Percentiles rank a stretch among this genome's conserved stretches.
These are phyloP conservation scores for Fraxinus latifolia DNA, from an alignment of 305 asterid genomes.

Conservation along the genomic window DNA sequence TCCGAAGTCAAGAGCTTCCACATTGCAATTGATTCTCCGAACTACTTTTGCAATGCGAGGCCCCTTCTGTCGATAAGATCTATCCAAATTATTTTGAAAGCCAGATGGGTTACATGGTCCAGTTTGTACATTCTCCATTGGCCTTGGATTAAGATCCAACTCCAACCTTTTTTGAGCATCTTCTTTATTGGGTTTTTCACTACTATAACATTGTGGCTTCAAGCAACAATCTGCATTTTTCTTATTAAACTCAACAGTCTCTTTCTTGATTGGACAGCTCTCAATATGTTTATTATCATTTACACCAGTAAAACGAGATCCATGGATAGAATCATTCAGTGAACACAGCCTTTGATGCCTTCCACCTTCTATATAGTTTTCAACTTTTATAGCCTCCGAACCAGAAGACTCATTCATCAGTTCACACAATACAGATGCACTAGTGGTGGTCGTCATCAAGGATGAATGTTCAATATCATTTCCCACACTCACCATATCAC, in stretches of 20 bases:
- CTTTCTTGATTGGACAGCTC: conserved; percentile 25
- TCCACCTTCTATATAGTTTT: conserved; percentile 34
- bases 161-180: conserved; percentile 37
- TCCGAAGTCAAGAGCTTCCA: conserved; percentile 73
- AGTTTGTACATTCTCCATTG: conserved; percentile 41
- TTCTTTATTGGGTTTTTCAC: conserved; percentile 38
- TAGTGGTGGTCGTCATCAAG: conserved; percentile 11
- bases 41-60: conserved; percentile 98
- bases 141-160: conserved; percentile 41
- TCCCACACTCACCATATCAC: conserved; percentile 22
- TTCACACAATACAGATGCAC: conserved; percentile 23
- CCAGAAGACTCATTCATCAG: conserved; percentile 27
- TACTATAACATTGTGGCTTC: conserved; percentile 35
- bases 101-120: conserved; percentile 45
- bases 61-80: conserved; percentile 77
- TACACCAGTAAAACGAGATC: conserved; percentile 3
- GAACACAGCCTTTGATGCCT: conserved; percentile 15
- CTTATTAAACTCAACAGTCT: conserved; percentile 17
- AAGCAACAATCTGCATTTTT: conserved; percentile 25
- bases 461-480: conserved; percentile 26
- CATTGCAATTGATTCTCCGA: conserved; percentile 81
- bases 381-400: conserved; percentile 40
- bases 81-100: conserved; percentile 57
- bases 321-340: conserved; percentile 15
- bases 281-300: conserved; percentile 26